A percentile compares a stretch with the other conserved stretches of the same genome.
These are phyloP conservation scores for Arthonia radiata DNA, from an alignment of 495 filamentous ascomycete genomes.

Conservation along the genomic window DNA sequence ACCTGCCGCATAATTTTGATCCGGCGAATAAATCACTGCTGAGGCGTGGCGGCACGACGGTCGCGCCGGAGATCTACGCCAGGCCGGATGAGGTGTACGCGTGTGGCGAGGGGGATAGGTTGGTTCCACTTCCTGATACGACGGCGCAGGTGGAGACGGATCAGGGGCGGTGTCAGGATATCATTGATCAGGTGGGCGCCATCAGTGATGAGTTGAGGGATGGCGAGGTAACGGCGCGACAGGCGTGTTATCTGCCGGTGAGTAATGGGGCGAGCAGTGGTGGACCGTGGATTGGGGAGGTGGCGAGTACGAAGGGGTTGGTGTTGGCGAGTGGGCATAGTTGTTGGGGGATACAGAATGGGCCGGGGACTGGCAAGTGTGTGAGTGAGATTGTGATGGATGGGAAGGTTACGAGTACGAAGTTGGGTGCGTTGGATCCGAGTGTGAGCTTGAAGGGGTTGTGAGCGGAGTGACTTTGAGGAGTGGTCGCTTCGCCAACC, in stretches of 20 bases:
- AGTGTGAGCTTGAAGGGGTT: too few species aligned
- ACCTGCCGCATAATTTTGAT: slow-evolving; percentile 32
- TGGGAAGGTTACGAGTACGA: slow-evolving; percentile 26
- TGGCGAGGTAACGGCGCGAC: slow-evolving; percentile 53
- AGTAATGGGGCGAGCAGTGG: slow-evolving; percentile 30
- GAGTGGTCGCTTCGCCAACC: too few species aligned
- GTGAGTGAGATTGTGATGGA: slow-evolving; percentile 74
- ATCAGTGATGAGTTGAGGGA: slow-evolving; percentile 53
- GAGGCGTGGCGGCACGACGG: slow-evolving; percentile 24
- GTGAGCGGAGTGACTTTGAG: too few species aligned
- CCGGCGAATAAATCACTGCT: slow-evolving; percentile 20
- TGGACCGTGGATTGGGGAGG: slow-evolving; percentile 51
- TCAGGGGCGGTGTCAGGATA: slow-evolving; percentile 55
- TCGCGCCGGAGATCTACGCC: slow-evolving; percentile 81
- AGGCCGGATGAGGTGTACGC: slow-evolving; percentile 79
- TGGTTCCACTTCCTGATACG: slow-evolving; percentile 47
- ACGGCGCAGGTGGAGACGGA: slow-evolving; percentile 61
- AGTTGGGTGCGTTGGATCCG: slow-evolving; percentile 13
- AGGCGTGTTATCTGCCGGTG: slow-evolving; percentile 87
- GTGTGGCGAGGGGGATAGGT: slow-evolving; percentile 69
- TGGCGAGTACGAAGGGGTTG: slow-evolving; percentile 45
- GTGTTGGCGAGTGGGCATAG: slow-evolving; percentile 79
- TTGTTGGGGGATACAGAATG: slow-evolving; percentile 97
- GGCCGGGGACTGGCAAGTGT: slow-evolving; percentile 67
- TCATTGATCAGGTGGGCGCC: slow-evolving; percentile 54